Evolutionary conservation across 768 basidiomycete genomes (phyloP).

Genomic region (Tricholoma bakamatsutake): DNA sequence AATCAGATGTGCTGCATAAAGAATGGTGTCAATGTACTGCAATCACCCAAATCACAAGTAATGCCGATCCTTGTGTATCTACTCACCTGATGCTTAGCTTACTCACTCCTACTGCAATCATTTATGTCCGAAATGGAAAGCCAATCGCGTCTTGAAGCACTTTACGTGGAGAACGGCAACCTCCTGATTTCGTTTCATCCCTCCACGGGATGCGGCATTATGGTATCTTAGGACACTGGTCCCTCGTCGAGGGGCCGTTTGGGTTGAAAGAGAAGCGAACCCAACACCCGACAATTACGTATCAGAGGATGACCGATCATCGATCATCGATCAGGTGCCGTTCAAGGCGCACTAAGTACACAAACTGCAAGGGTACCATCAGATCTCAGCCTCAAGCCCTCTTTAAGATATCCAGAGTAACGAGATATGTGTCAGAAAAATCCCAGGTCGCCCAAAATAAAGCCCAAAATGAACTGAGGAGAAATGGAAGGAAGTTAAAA

Average conservation of each 20-base stretch:
- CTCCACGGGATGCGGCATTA: background rate
- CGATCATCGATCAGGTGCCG: background rate
- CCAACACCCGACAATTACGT: background rate
- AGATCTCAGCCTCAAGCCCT: constrained; percentile 3
- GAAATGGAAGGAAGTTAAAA: constrained; percentile 10
- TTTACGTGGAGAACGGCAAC: background rate
- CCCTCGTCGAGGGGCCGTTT: background rate
- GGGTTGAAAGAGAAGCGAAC: background rate
- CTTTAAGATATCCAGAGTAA: constrained; percentile 7
- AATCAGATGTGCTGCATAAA: no score
- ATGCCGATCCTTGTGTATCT: background rate
- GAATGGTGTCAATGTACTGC: no score
- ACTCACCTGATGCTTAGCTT: constrained; percentile 7
- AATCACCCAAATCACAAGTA: background rate
- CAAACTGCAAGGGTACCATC: background rate
- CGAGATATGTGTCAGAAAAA: constrained; percentile 2
- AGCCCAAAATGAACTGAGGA: no score
- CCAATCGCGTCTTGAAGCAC: constrained; percentile 70
- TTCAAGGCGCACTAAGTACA: background rate
- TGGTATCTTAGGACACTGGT: background rate
- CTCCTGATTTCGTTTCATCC: background rate
- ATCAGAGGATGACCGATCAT: background rate
- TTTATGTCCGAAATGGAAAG: constrained; percentile 83
- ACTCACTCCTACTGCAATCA: constrained; percentile 37
- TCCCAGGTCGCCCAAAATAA: constrained; percentile 7